These are phyloP conservation scores for Cruciata laevipes DNA, from an alignment of 257 asterid genomes.

Conservation along the genomic window DNA sequence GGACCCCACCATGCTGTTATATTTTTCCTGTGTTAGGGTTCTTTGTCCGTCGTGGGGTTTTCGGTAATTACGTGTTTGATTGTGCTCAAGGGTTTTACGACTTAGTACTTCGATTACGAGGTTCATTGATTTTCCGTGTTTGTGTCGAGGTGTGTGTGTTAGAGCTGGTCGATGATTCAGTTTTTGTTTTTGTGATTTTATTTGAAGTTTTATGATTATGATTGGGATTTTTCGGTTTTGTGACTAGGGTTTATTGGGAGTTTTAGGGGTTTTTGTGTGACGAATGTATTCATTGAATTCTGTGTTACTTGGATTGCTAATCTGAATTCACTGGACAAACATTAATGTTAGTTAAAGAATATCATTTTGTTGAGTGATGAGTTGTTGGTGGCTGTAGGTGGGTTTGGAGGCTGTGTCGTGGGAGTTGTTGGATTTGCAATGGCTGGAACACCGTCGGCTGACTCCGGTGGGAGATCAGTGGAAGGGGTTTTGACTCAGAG, in stretches of 20 bases:
- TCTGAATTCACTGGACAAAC: neutral
- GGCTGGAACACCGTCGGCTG: conserved; percentile 52
- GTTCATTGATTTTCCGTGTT: neutral
- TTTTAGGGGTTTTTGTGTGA: conserved; percentile 15
- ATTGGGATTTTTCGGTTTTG: conserved; percentile 10
- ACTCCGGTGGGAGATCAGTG: conserved; percentile 47
- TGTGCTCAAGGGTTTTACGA: conserved; percentile 10
- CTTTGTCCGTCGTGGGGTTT: conserved; percentile 13
- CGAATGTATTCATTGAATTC: neutral
- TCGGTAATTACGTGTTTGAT: conserved; percentile 9
- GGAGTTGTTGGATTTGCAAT: conserved; percentile 48
- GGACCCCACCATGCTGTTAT: neutral
- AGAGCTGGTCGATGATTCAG: neutral
- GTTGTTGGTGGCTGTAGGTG: conserved; percentile 27
- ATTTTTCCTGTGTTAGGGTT: conserved; percentile 14
- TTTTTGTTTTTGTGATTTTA: conserved; percentile 10
- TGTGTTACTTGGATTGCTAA: conserved; percentile 2
- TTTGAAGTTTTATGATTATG: conserved; percentile 10
- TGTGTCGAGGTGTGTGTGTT: neutral
- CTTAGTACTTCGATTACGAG: neutral
- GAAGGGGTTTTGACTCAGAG: conserved; percentile 50
- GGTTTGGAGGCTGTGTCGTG: conserved; percentile 38
- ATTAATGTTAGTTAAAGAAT: neutral
- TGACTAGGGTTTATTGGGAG: conserved; percentile 36
- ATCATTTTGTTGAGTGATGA: neutral